Conservation (phyloP, 148 eudicot species). For the Fallopia convolvulus region DNA sequence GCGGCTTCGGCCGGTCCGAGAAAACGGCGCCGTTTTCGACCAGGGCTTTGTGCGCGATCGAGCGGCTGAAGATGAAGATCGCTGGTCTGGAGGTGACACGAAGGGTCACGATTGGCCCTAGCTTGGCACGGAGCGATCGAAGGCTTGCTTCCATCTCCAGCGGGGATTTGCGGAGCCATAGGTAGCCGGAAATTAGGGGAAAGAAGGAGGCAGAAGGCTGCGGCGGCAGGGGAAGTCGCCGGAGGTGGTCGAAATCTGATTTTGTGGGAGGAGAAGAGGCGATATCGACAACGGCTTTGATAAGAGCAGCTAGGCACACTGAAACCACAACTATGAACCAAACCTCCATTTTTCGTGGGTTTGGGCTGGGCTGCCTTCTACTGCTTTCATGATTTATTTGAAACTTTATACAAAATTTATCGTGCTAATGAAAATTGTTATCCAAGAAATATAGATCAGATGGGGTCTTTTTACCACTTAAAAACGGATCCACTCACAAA, state of each 20-base stretch:
- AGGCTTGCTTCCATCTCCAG: conserved; percentile 17
- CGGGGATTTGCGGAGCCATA: conserved; percentile 16
- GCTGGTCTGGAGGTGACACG: conserved; percentile 13
- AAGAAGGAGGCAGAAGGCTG: background rate
- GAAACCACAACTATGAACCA: background rate
- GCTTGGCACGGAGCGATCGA: conserved; percentile 13
- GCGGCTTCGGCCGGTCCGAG: conserved; percentile 27
- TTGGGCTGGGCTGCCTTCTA: background rate
- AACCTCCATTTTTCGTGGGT: background rate
- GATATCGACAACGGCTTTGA: background rate
- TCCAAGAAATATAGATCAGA: no score
- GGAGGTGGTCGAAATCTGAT: background rate
- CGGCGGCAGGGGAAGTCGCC: background rate
- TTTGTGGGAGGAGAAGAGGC: background rate
- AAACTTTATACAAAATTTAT: no score
- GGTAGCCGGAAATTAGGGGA: conserved; percentile 8
- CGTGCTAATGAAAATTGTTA: no score
- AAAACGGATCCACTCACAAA: no score
- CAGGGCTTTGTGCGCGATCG: conserved; percentile 29
- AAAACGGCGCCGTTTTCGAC: conserved; percentile 29
- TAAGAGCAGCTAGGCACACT: background rate
- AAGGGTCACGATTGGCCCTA: conserved; percentile 32
- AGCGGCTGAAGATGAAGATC: conserved; percentile 20
- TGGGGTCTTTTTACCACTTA: no score
- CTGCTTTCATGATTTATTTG: no score